A percentile compares a stretch with the other conserved stretches of the same genome.
These are phyloP conservation scores for Podila verticillata DNA, from an alignment of 192 early-diverging fungal genomes.

Conservation along the genomic window DNA sequence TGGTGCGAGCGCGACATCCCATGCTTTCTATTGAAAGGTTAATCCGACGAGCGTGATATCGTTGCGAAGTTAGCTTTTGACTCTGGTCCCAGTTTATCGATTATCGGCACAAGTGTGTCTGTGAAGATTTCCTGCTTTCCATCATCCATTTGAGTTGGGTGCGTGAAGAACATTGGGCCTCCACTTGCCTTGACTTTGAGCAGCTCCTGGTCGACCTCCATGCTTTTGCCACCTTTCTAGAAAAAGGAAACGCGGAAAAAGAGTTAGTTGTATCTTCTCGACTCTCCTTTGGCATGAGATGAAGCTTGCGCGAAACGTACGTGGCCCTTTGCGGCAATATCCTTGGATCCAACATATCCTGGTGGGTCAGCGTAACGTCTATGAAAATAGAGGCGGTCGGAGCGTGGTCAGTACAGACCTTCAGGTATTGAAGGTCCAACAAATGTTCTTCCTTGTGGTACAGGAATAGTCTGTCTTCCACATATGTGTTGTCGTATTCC, in stretches of 20 bases:
- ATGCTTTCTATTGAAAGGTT: conserved; percentile 90
- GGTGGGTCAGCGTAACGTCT: conserved; percentile 29
- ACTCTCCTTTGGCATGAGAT: not conserved
- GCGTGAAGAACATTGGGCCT: not conserved
- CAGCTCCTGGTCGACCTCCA: conserved; percentile 33
- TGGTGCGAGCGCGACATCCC: conserved; percentile 91
- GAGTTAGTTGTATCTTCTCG: not conserved
- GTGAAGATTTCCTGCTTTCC: not conserved
- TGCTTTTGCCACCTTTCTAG: not conserved
- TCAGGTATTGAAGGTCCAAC: not conserved
- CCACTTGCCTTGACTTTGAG: conserved; percentile 41
- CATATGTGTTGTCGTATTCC: not conserved
- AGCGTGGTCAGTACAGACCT: not conserved
- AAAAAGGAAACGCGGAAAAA: not conserved
- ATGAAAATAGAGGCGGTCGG: not conserved
- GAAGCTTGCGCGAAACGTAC: not conserved
- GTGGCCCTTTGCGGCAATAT: conserved; percentile 30
- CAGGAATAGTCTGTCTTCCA: not conserved
- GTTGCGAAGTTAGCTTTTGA: no score
- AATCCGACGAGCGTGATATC: no score
- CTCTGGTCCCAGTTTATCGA: not conserved
- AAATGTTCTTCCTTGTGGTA: not conserved
- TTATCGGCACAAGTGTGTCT: not conserved
- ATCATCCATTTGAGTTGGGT: not conserved
- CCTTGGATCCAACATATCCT: conserved; percentile 39